Evolutionary conservation across 1,284 basidiomycete species (phyloP).

Genomic region (Trametes sp.): DNA sequence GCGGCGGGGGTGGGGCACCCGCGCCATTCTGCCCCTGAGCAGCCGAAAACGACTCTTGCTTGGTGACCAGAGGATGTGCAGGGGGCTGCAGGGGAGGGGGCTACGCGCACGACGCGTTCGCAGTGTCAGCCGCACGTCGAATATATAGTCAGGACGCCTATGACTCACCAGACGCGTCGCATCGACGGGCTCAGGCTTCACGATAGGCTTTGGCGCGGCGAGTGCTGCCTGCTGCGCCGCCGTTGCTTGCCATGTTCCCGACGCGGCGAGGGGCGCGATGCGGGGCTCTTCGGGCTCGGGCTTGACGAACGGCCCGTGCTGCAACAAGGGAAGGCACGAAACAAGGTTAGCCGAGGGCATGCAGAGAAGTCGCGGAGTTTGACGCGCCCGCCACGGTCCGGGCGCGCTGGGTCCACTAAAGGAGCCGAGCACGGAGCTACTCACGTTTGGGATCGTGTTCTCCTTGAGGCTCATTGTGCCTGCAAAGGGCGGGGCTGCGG

Average conservation of each 20-base stretch:
- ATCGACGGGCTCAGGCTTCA: constrained; percentile 45
- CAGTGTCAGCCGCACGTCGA: constrained; percentile 28
- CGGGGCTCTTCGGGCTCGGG: constrained; percentile 49
- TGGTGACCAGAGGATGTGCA: not conserved
- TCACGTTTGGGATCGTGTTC: constrained; percentile 31
- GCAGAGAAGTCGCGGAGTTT: constrained; percentile 13
- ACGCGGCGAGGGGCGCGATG: constrained; percentile 38
- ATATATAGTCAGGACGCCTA: not conserved
- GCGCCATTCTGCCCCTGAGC: constrained; percentile 5
- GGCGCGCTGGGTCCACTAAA: constrained; percentile 2
- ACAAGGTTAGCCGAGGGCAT: constrained; percentile 19
- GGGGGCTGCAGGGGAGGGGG: not conserved
- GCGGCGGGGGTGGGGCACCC: too few species aligned
- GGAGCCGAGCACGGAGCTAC: not conserved
- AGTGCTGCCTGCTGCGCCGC: not conserved
- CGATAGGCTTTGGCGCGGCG: constrained; percentile 25
- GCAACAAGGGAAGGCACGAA: constrained; percentile 11
- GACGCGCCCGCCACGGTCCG: constrained; percentile 7
- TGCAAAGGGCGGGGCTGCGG: constrained; percentile 1
- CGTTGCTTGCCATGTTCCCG: constrained; percentile 30
- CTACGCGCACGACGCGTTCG: constrained; percentile 14
- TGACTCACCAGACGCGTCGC: constrained; percentile 42
- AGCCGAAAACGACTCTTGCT: constrained; percentile 1
- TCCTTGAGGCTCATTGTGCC: constrained; percentile 42
- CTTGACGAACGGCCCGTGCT: constrained; percentile 45